Evolutionary conservation across 1,284 basidiomycete genomes (phyloP).

Genomic region (Cronartium quercuum): DNA sequence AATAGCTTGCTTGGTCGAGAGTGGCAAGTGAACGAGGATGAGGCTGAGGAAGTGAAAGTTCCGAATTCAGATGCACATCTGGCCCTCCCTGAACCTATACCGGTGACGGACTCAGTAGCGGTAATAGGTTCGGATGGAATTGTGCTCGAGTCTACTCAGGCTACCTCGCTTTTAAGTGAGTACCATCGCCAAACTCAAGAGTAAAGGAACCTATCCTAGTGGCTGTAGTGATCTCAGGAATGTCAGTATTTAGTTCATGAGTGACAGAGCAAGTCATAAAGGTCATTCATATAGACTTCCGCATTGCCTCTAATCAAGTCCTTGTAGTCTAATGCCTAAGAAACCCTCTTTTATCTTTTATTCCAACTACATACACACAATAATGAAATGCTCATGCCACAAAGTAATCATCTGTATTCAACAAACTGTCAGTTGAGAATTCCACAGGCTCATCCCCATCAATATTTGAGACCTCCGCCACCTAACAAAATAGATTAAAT

Average conservation of each 20-base stretch:
- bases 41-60: not conserved
- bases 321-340: no score
- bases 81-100: not conserved
- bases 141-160: not conserved
- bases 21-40: not conserved
- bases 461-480: constrained; percentile 53
- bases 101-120: not conserved
- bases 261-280: no score
- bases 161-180: not conserved
- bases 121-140: not conserved
- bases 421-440: constrained; percentile 70
- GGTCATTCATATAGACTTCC: no score
- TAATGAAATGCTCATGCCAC: constrained; percentile 39
- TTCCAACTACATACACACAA: constrained; percentile 4
- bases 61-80: not conserved
- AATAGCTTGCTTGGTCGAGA: constrained; percentile 46
- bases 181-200: not conserved
- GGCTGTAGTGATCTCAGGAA: no score
- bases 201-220: no score
- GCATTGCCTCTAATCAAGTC: no score
- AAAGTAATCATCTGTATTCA: constrained; percentile 47
- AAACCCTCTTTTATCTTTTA: no score
- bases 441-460: constrained; percentile 59
- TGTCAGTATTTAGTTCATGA: no score
- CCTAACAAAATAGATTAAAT: constrained; percentile 39